A percentile compares a stretch with the other conserved stretches of the same genome.
Conservation (phyloP, 106 monocot species). For the Cymbidium sinense region DNA sequence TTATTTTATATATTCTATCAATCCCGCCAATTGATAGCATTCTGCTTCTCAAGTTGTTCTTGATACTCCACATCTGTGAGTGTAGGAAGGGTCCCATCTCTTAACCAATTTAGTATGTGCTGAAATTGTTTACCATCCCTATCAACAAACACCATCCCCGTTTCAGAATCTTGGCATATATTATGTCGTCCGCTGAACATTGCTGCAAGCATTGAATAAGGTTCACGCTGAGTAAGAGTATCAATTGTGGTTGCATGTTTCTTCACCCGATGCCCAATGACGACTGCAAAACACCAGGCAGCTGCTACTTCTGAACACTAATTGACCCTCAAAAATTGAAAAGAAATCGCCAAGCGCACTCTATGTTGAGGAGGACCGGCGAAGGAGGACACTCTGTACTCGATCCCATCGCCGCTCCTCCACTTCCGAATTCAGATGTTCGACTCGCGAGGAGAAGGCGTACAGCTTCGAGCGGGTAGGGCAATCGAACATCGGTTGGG, state of each 20-base stretch:
- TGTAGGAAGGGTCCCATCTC: constrained; percentile 64
- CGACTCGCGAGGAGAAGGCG: background rate
- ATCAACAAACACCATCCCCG: constrained; percentile 82
- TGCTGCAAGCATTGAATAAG: constrained; percentile 89
- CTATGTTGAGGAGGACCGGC: constrained; percentile 49
- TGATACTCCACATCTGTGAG: constrained; percentile 59
- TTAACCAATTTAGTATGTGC: constrained; percentile 89
- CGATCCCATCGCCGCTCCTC: constrained; percentile 36
- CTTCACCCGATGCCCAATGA: constrained; percentile 42
- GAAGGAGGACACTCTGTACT: constrained; percentile 24
- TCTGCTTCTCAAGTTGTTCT: constrained; percentile 81
- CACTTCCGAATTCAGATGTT: background rate
- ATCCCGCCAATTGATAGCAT: constrained; percentile 81
- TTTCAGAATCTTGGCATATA: constrained; percentile 43
- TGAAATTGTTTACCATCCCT: constrained; percentile 93
- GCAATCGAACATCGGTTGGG: too few species aligned
- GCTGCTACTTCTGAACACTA: background rate
- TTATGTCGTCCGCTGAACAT: constrained; percentile 89
- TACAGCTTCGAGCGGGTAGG: too few species aligned
- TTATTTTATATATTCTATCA: constrained; percentile 67
- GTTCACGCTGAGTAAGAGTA: constrained; percentile 77
- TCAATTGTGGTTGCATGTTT: constrained; percentile 70
- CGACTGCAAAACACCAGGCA: background rate
- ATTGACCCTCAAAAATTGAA: background rate
- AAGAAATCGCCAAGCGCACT: background rate